Evolutionary conservation across 2,329 filamentous ascomycete genomes (phyloP).

Genomic region (Colletotrichum australisinense): DNA sequence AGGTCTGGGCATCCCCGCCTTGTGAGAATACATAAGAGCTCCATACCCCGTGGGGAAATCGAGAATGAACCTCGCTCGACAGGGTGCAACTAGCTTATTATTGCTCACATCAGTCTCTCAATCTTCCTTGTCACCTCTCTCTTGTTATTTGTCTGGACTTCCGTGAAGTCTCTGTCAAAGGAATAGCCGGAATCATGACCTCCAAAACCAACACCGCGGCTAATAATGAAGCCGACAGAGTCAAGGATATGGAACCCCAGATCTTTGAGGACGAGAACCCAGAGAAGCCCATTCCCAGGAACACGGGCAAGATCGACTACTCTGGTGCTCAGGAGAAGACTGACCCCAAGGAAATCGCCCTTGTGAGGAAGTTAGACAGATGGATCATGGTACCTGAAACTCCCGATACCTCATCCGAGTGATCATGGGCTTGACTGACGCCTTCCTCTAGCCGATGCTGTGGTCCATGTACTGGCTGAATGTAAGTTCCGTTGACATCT

Average conservation of each 20-base stretch:
- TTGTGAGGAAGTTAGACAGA: slow-evolving; percentile 53
- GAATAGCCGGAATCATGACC: background rate
- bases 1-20: slow-evolving; percentile 22
- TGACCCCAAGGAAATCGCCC: slow-evolving; percentile 52
- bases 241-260: slow-evolving; percentile 29
- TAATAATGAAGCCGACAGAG: background rate
- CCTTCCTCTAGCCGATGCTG: slow-evolving; percentile 30
- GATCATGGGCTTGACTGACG: background rate
- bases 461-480: slow-evolving; percentile 38
- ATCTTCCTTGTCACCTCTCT: background rate
- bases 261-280: slow-evolving; percentile 35
- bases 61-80: background rate
- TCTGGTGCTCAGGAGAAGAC: slow-evolving; percentile 53
- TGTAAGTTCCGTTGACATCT: slow-evolving; percentile 20
- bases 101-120: background rate
- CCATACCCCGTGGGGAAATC: background rate
- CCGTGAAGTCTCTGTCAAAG: background rate
- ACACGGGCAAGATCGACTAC: slow-evolving; percentile 44
- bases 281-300: slow-evolving; percentile 37
- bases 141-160: background rate
- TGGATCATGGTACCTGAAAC: slow-evolving; percentile 48
- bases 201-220: background rate
- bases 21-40: slow-evolving; percentile 20
- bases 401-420: background rate
- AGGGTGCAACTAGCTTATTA: slow-evolving; percentile 3